phyloP scores from a whole-genome alignment of 768 basidiomycete genomes.

The Cantharellus anzutake region DNA sequence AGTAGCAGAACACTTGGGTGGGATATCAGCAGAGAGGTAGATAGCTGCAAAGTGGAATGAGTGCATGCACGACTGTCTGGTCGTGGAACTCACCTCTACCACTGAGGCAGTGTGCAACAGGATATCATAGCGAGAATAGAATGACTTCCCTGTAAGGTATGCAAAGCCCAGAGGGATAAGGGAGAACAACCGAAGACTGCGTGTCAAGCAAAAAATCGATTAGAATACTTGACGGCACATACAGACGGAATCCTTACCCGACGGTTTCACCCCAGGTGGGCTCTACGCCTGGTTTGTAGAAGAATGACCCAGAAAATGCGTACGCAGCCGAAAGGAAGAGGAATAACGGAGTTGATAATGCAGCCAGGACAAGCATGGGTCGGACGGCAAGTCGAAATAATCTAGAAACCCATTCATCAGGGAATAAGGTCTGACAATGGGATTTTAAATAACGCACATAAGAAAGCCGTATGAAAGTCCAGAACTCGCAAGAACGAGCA shows the following conservation, averaged over 20 bases:
- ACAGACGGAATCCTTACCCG: slow-evolving; percentile 33
- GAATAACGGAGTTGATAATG: slow-evolving; percentile 54
- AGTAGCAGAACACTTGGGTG: slow-evolving; percentile 61
- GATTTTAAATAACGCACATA: slow-evolving; percentile 15
- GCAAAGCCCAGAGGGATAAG: slow-evolving; percentile 53
- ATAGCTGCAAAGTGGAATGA: slow-evolving; percentile 18
- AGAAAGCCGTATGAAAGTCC: slow-evolving; percentile 55
- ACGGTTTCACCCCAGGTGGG: slow-evolving; percentile 70
- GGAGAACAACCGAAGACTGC: slow-evolving; percentile 58
- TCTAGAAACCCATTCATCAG: slow-evolving; percentile 1
- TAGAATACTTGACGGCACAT: slow-evolving; percentile 14
- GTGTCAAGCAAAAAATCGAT: slow-evolving; percentile 9
- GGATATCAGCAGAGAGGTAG: slow-evolving; percentile 46
- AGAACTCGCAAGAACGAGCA: slow-evolving; percentile 54
- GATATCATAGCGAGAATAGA: slow-evolving; percentile 33
- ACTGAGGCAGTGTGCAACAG: slow-evolving; percentile 33
- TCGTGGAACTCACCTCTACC: slow-evolving; percentile 17
- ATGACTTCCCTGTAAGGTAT: slow-evolving; percentile 40
- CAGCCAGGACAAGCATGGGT: slow-evolving; percentile 64
- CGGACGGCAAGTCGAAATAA: slow-evolving; percentile 65
- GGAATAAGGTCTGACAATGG: not conserved
- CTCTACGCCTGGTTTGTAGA: slow-evolving; percentile 28
- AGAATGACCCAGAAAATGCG: slow-evolving; percentile 67
- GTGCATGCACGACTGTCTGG: not conserved
- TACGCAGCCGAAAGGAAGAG: slow-evolving; percentile 58